Evolutionary conservation across 139 green algal species (phyloP), one percentile per base, ranked within the genome.

Genomic region (Auxenochlorella protothecoides): DNA sequence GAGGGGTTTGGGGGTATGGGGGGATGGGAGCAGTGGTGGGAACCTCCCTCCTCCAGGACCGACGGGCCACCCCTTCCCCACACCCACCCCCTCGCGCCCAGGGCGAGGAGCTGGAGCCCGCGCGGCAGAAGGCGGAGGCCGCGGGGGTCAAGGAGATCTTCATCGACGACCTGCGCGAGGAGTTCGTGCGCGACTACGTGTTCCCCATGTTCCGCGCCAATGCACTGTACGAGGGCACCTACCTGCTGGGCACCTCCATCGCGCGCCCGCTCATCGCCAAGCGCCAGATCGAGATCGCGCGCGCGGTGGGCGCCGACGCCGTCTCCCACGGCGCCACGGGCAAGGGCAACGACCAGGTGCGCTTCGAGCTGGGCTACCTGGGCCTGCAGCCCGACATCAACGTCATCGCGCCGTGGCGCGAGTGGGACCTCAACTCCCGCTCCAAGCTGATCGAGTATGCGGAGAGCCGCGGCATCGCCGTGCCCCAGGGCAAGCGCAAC

Each of bases 121-220:
- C 92, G 0, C 84, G 92, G 8, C 68, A 75, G 8, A 97, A 97
- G 87, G 93, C 93, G 0, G 86, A 95, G 83, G 79, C 87, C 68
- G 88, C 92, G 66, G 93, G 93, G 10, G 88, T 97, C n/a, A 96
- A 96, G 84, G 83, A 97, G 79, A 97, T 98, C 75, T 98, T 89
- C 82, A 96, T 97, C 62, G 92, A 98, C 57, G 95, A 99, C 81
- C 72, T 99, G 73, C 84, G 91, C 5, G 95, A 99, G 82, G 95
- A 98, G 82, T 99, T 99, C 86, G 92, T 98, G 65, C 76, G 82
- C 3, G 94, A 99, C 74, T 99, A 93, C 79, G 91, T 98, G 51
- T 98, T 97, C 77, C 95, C 95, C 69, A 98, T 98, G 92, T 97
- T 99, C 84, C 79, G 94, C 16, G 95, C 93, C 66, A 98, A 98